Base-by-base conservation (phyloP, 345 rosid species). In the Arabis hirsuta region DNA sequence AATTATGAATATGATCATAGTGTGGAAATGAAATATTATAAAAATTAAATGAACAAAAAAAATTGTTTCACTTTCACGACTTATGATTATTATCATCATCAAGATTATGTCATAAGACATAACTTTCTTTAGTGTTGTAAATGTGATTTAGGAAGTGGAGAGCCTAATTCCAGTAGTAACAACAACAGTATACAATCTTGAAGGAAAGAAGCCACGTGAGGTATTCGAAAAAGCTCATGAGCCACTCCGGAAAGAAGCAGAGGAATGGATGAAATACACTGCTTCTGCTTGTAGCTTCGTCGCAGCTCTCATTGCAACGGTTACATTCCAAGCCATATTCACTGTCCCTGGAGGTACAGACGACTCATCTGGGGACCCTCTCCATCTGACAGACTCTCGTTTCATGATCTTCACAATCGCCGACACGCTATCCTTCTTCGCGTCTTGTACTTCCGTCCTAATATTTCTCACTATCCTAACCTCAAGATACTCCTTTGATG, bases 221-320 rank as follows among this genome's bases (percentile, higher is more conserved):
- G 45, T 67, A 22, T 73, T 78, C 38, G 60, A 55, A 2, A 44
- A 45, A 3, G 31, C 44, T 12, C 72, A 78, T 51, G 53, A 55
- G 11, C 24, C 65, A 2, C 4, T 68, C 29, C 38, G 62, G 1
- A 42, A 10, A 27, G 62, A 65, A 45, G 73, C 55, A 12, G 71
- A 78, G 48, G 12, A 65, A n/a, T 77, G 76, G 81, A 60, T 78
- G 77, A 72, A 78, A 29, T 64, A 31, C 14, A 76, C 85, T 0
- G 44, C 83, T 1, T 32, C 67, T 12, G 71, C 79, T 0, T 70
- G 77, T 58, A 34, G 71, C 24, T 51, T 79, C 8, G 69, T 68
- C 0, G 71, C 85, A 11, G 51, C 81, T 2, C 77, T 73, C 7
- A 76, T 76, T 1, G 81, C 81, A 6, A 73, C 80, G 0, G 77